phyloP scores from a whole-genome alignment of 202 grass and related monocot genomes.

The Miscanthus sacchariflorus region DNA sequence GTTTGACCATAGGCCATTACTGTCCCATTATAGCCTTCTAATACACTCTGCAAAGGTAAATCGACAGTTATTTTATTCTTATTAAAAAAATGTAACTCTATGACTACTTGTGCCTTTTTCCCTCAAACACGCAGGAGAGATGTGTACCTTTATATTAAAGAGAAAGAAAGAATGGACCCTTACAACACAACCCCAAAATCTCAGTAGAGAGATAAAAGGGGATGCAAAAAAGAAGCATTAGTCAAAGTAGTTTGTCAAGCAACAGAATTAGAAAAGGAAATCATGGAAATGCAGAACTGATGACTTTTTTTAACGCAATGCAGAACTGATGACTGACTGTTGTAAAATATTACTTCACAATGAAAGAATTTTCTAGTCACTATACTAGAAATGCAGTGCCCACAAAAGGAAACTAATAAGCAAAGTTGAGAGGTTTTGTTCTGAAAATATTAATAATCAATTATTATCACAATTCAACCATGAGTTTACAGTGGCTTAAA shows the following conservation, averaged over 20 bases:
- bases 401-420: neutral
- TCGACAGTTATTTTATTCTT: constrained; percentile 46
- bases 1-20: constrained; percentile 99
- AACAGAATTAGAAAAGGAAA: neutral
- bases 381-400: constrained; percentile 16
- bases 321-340: neutral
- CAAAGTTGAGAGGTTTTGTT: neutral
- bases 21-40: constrained; percentile 99
- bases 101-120: neutral
- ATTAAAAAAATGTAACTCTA: constrained; percentile 30
- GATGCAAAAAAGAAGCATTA: constrained; percentile 21
- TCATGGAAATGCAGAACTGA: neutral
- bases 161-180: neutral
- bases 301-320: neutral
- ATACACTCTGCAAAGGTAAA: constrained; percentile 84
- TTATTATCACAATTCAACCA: neutral
- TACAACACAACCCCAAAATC: neutral
- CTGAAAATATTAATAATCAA: neutral
- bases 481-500: neutral
- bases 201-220: neutral
- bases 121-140: neutral
- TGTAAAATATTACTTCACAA: constrained; percentile 19
- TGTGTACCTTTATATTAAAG: neutral
- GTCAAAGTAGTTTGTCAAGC: constrained; percentile 25
- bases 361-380: constrained; percentile 17